Evolutionary conservation across 2,329 filamentous ascomycete genomes (phyloP).

Genomic region (Talaromyces sp.): DNA sequence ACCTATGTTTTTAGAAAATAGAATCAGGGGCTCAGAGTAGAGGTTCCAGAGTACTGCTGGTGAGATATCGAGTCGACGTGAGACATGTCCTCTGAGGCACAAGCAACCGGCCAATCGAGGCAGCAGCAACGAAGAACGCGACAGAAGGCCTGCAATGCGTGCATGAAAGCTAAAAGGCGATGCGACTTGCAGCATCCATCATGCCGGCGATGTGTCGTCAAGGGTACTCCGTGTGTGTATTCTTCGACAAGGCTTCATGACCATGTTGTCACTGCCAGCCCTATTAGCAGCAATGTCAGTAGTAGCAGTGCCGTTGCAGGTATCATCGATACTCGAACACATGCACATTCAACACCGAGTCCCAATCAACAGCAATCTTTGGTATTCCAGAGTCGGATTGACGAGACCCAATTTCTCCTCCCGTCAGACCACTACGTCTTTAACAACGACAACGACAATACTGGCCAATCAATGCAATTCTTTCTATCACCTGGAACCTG

Average conservation of each 20-base stretch:
- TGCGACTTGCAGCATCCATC: slow-evolving; percentile 18
- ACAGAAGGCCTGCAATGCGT: slow-evolving; percentile 17
- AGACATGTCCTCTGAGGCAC: neutral
- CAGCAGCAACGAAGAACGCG: slow-evolving; percentile 11
- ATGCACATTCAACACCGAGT: neutral
- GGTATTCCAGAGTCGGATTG: neutral
- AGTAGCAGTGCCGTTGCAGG: neutral
- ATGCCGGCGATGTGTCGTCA: slow-evolving; percentile 15
- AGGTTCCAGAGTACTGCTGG: neutral
- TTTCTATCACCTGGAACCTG: slow-evolving; percentile 13
- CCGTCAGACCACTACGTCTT: neutral
- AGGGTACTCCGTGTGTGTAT: slow-evolving; percentile 7
- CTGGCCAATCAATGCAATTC: neutral
- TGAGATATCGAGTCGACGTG: neutral
- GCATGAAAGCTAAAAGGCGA: slow-evolving; percentile 15
- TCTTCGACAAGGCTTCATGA: slow-evolving; percentile 16
- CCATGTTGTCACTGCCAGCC: neutral
- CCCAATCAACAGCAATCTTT: neutral
- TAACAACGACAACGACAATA: neutral
- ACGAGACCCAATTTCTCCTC: neutral
- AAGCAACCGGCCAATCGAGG: neutral
- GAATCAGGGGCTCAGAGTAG: neutral
- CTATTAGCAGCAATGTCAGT: neutral
- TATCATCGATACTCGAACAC: neutral
- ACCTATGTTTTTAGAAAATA: neutral